Evolutionary conservation across 257 asterid genomes (phyloP).

Genomic region (Nicotiana sylvestris): DNA sequence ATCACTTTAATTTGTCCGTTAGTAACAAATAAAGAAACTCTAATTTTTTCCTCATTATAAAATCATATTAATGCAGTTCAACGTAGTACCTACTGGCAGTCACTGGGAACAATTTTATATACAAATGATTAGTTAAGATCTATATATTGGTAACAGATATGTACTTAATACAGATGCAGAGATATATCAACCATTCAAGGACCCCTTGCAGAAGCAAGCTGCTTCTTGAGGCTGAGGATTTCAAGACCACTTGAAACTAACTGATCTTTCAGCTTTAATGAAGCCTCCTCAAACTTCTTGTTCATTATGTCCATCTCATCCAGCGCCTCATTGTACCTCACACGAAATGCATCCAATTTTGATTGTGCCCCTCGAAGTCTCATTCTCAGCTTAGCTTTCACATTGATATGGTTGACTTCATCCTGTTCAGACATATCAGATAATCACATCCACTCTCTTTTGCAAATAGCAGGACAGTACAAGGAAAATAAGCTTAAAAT

Average conservation of each 20-base stretch:
- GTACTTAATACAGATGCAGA: not conserved
- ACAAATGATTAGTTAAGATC: not conserved
- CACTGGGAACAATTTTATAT: too few relatives aligned
- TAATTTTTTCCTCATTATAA: too few relatives aligned
- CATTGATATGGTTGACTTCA: conserved; percentile 30
- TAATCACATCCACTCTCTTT: not conserved
- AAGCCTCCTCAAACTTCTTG: conserved; percentile 44
- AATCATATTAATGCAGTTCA: too few relatives aligned
- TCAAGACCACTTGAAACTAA: conserved; percentile 44
- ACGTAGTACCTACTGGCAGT: too few relatives aligned
- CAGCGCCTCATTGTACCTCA: conserved; percentile 35
- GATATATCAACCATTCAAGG: not conserved
- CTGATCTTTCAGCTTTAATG: conserved; percentile 49
- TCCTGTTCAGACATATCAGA: conserved; percentile 36
- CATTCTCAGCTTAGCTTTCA: conserved; percentile 57
- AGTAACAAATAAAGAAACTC: too few relatives aligned
- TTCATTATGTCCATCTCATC: conserved; percentile 54
- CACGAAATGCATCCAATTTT: conserved; percentile 50
- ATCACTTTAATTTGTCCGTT: too few relatives aligned
- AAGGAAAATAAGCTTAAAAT: not conserved
- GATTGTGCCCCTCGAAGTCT: conserved; percentile 52
- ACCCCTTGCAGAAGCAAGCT: conserved; percentile 35
- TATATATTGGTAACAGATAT: not conserved
- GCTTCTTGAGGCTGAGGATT: conserved; percentile 51
- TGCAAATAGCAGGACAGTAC: not conserved